Evolutionary conservation across 148 eudicot genomes (phyloP), one percentile per base, ranked within the genome.

Genomic region (Vaccinium macrocarpon): DNA sequence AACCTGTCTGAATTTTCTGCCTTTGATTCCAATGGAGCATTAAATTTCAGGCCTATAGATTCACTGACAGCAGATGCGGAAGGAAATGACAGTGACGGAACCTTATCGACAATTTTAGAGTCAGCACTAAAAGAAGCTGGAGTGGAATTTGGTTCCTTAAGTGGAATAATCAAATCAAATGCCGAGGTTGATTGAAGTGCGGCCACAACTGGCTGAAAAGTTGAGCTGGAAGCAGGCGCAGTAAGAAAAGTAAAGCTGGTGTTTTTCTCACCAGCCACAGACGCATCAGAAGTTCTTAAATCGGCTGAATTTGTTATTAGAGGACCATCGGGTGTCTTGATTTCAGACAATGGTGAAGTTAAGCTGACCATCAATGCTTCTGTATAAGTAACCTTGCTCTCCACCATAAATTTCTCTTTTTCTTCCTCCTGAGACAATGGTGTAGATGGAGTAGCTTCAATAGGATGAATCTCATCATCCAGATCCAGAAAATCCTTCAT

Each of bases 401-500:
- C 84, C 42, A 46, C 59, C 75, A 49, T 9, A 85, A 87, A 57
- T 15, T 82, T 68, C 81, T 84, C 91, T 38, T 48, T 14, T 27
- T 61, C 79, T 76, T 53, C 84, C 64, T 35, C 86, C 62, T 89
- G 91, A 73, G 16, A 62, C 50, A 78, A 56, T 64, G 82, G 84
- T 53, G 77, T 55, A 62, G 93, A 72, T 66, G 84, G 84, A 81
- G 61, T 84, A 81, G 61, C 87, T 49, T 87, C 94, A 80, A 89
- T 87, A 53, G 86, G 72, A 68, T 87, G 87, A n/a, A 72, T 57
- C 82, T 91, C 96, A 78, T 90, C 94, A 78, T 92, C 96, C 85
- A 88, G 84, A 66, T 94, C 94, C 84, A 86, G 77, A 84, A 48
- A 87, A 85, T 90, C 94, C 96, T 93, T 84, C 68, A 71, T 73